Percentiles rank a stretch among this genome's conserved stretches.
Evolutionary conservation across 1,284 basidiomycete species (phyloP).

Genomic region (Moesziomyces aphidis): DNA sequence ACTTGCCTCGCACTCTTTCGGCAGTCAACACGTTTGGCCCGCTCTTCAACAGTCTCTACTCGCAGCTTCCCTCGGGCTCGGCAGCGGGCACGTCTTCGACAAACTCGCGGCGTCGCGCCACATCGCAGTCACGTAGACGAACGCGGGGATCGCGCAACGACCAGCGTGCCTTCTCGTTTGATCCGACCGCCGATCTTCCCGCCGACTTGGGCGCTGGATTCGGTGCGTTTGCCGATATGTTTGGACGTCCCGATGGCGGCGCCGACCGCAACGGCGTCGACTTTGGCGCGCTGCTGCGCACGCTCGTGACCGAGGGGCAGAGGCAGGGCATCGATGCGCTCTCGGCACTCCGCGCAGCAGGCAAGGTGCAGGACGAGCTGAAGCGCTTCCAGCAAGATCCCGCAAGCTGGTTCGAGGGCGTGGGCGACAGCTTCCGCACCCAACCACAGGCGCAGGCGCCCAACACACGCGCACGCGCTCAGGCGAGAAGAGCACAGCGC

Average conservation of each 20-base stretch:
- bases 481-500: constrained; percentile 7
- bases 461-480: constrained; percentile 18
- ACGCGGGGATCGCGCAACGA: constrained; percentile 15
- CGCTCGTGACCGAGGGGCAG: constrained; percentile 31
- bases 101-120: constrained; percentile 4
- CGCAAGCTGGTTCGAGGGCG: constrained; percentile 33
- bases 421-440: constrained; percentile 28
- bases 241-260: constrained; percentile 10
- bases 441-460: neutral
- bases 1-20: neutral
- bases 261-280: constrained; percentile 19
- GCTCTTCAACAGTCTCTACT: constrained; percentile 40
- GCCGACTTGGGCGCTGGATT: constrained; percentile 37
- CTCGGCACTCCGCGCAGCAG: constrained; percentile 34
- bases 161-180: constrained; percentile 19
- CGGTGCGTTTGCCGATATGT: constrained; percentile 33
- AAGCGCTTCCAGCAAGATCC: constrained; percentile 36
- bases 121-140: constrained; percentile 18
- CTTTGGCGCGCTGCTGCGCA: constrained; percentile 27
- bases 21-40: constrained; percentile 36
- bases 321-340: constrained; percentile 46
- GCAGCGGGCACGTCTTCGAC: constrained; percentile 1
- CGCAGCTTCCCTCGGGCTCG: constrained; percentile 27
- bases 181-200: constrained; percentile 12
- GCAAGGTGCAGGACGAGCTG: constrained; percentile 43